A percentile compares a stretch with the other conserved stretches of the same genome.
phyloP scores from a whole-genome alignment of 371 early-diverging fungal genomes.

The Mucor sp. region DNA sequence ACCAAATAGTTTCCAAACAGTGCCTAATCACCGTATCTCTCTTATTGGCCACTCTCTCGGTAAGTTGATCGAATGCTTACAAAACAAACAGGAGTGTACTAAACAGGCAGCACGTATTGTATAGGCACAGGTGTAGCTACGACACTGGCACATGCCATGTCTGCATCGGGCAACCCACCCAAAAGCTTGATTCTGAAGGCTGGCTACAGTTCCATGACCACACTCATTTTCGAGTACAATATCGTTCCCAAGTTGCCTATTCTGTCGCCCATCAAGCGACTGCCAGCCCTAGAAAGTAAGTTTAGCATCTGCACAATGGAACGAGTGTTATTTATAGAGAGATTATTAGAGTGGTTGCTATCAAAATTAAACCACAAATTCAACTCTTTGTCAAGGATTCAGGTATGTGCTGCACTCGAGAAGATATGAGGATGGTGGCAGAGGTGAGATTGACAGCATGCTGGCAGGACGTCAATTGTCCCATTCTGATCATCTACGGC shows the following conservation, averaged over 20 bases:
- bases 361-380: constrained; percentile 35
- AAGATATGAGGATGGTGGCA: too few species aligned
- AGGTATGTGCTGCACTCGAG: constrained; percentile 27
- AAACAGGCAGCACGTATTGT: constrained; percentile 1
- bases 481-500: constrained; percentile 41
- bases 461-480: constrained; percentile 35
- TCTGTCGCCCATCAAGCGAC: constrained; percentile 33
- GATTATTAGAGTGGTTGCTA: constrained; percentile 33
- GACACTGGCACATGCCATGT: constrained; percentile 39
- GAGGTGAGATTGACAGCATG: background rate
- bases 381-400: constrained; percentile 43
- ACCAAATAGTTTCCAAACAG: constrained; percentile 15
- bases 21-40: constrained; percentile 31
- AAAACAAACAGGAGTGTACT: background rate
- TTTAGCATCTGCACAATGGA: background rate
- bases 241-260: constrained; percentile 34
- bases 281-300: constrained; percentile 40
- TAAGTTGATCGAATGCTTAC: constrained; percentile 13
- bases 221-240: constrained; percentile 46
- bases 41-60: constrained; percentile 51
- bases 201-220: constrained; percentile 44
- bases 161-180: constrained; percentile 36
- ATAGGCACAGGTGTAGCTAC: constrained; percentile 49
- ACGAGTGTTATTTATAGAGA: background rate
- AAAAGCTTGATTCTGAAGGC: constrained; percentile 47